These are phyloP conservation scores for Dioszegia hungarica DNA, from an alignment of 768 basidiomycete species.

Conservation along the genomic window DNA sequence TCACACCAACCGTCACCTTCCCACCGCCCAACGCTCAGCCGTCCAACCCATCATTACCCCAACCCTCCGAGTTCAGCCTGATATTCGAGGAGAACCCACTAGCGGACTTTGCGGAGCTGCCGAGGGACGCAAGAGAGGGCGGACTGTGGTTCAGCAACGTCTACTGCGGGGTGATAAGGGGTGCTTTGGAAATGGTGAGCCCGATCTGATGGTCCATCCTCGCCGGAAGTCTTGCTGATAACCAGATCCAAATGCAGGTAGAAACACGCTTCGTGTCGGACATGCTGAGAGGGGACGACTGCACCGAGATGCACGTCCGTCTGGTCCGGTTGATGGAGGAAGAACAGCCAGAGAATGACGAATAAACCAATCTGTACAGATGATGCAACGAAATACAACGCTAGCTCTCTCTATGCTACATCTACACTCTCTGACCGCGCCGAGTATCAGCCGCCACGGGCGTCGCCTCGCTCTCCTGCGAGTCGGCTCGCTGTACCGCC, in stretches of 20 bases:
- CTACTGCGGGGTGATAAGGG: conserved; percentile 85
- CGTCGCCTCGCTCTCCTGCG: conserved; percentile 14
- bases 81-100: conserved; percentile 93
- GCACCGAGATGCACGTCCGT: conserved; percentile 85
- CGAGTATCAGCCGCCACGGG: neutral
- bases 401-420: neutral
- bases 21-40: conserved; percentile 55
- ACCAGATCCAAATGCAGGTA: conserved; percentile 91
- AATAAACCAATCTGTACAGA: conserved; percentile 51
- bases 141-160: conserved; percentile 97
- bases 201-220: neutral
- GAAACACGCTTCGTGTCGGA: conserved; percentile 85
- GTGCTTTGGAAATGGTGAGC: conserved; percentile 91
- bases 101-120: conserved; percentile 93
- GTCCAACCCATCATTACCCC: conserved; percentile 50
- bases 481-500: neutral
- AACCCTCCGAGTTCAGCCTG: conserved; percentile 61
- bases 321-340: conserved; percentile 90
- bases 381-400: neutral
- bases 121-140: conserved; percentile 79
- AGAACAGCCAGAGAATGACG: conserved; percentile 88
- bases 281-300: conserved; percentile 84
- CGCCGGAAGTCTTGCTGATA: neutral
- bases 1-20: conserved; percentile 77
- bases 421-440: conserved; percentile 2